Evolutionary conservation across 2,329 filamentous ascomycete species (phyloP).

Genomic region (Trichoderma atroviride): DNA sequence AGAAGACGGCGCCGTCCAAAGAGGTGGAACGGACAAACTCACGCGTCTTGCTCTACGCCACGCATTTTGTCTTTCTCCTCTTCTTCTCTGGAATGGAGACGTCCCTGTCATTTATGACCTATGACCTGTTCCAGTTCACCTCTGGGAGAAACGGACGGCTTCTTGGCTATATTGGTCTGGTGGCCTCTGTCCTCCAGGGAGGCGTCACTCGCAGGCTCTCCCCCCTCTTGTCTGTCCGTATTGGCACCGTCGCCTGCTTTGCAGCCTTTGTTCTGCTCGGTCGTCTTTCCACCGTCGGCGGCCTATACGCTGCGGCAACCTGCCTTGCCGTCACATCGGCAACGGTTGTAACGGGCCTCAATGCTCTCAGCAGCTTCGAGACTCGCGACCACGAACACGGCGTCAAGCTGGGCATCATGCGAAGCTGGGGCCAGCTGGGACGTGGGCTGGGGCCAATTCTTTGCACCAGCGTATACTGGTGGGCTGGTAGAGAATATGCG

Average conservation of each 20-base stretch:
- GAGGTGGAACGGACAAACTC: constrained; percentile 71
- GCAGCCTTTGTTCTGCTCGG: constrained; percentile 79
- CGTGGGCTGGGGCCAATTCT: constrained; percentile 83
- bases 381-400: constrained; percentile 79
- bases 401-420: constrained; percentile 80
- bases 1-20: constrained; percentile 33
- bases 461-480: constrained; percentile 98
- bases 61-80: constrained; percentile 88
- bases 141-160: constrained; percentile 81
- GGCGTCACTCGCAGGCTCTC: constrained; percentile 85
- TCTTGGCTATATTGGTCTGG: constrained; percentile 86
- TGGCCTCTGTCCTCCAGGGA: constrained; percentile 90
- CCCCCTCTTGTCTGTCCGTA: constrained; percentile 76
- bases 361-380: constrained; percentile 89
- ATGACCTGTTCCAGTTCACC: constrained; percentile 84
- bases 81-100: constrained; percentile 99
- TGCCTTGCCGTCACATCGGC: constrained; percentile 87
- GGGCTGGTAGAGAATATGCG: constrained; percentile 85
- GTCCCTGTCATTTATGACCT: constrained; percentile 95
- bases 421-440: constrained; percentile 83
- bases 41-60: constrained; percentile 76
- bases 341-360: constrained; percentile 91
- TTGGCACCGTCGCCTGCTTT: constrained; percentile 77
- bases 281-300: constrained; percentile 65
- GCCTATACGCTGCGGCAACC: constrained; percentile 79